A percentile compares a stretch with the other conserved stretches of the same genome.
These are phyloP conservation scores for Vicia faba DNA, from an alignment of 306 rosid species.

Conservation along the genomic window DNA sequence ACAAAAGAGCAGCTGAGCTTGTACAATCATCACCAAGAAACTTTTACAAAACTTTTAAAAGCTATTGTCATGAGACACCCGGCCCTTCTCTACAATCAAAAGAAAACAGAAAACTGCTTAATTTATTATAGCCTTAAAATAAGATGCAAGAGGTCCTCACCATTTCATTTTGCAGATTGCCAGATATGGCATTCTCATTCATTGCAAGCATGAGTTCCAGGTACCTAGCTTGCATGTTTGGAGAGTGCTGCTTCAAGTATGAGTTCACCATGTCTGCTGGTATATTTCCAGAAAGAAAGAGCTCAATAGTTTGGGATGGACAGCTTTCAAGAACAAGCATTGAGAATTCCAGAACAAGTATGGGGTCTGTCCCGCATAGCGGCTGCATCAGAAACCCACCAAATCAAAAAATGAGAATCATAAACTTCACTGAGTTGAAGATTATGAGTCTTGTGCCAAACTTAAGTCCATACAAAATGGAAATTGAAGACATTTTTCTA, in stretches of 20 bases:
- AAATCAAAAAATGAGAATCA: constrained; percentile 33
- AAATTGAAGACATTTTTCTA: constrained; percentile 22
- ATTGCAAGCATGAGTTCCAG: constrained; percentile 97
- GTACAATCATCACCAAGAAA: constrained; percentile 18
- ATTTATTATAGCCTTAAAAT: constrained; percentile 34
- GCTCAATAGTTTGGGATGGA: constrained; percentile 92
- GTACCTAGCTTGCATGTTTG: constrained; percentile 90
- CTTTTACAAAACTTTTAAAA: constrained; percentile 1
- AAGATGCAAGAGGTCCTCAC: constrained; percentile 49
- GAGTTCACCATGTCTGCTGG: constrained; percentile 97
- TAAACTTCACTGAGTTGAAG: constrained; percentile 13
- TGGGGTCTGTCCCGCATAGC: constrained; percentile 87
- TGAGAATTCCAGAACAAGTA: constrained; percentile 91
- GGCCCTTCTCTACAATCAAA: constrained; percentile 23
- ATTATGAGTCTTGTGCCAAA: constrained; percentile 6
- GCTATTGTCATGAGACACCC: constrained; percentile 21
- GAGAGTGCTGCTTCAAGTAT: constrained; percentile 96
- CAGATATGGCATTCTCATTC: constrained; percentile 90
- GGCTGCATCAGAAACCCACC: constrained; percentile 70
- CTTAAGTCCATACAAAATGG: background rate
- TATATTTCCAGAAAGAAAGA: constrained; percentile 92
- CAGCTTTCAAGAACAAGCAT: constrained; percentile 97
- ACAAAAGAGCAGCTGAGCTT: constrained; percentile 26
- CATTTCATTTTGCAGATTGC: constrained; percentile 98
- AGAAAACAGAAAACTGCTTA: constrained; percentile 19